Evolutionary conservation across 345 rosid species (phyloP).

Genomic region (Populus pruinosa): DNA sequence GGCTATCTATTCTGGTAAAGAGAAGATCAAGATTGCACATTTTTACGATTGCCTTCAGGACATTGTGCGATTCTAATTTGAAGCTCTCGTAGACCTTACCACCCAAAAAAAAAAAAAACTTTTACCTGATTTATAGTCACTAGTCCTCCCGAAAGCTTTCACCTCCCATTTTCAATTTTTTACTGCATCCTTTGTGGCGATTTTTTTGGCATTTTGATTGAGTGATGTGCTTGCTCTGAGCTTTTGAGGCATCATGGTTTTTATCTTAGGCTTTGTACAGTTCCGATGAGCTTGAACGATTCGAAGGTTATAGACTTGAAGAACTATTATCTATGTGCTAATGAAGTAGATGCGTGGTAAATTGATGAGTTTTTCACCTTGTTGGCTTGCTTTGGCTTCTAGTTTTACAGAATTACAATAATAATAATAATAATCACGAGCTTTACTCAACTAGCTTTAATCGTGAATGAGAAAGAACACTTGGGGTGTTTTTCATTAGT

Average conservation of each 20-base stretch:
- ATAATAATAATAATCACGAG: too few species aligned
- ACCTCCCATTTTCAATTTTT: background rate
- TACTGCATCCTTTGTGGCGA: background rate
- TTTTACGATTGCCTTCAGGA: slow-evolving; percentile 84
- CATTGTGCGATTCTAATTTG: slow-evolving; percentile 46
- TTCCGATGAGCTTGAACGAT: background rate
- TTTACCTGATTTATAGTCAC: background rate
- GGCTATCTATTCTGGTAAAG: slow-evolving; percentile 62
- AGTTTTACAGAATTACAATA: too few species aligned
- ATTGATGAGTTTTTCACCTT: background rate
- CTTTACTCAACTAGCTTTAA: too few species aligned
- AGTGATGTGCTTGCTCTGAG: background rate
- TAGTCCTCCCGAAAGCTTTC: background rate
- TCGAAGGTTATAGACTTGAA: background rate
- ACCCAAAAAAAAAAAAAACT: background rate
- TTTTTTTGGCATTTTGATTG: background rate
- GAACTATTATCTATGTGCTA: background rate
- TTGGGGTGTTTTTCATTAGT: too few species aligned
- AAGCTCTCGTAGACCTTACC: background rate
- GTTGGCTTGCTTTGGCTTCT: background rate
- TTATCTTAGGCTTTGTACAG: background rate
- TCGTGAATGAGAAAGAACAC: too few species aligned
- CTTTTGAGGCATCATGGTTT: background rate
- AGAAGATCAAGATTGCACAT: slow-evolving; percentile 66
- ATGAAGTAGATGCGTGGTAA: background rate